Evolutionary conservation across 176 grass and related monocot species (phyloP).

Genomic region (Phoenix dactylifera): DNA sequence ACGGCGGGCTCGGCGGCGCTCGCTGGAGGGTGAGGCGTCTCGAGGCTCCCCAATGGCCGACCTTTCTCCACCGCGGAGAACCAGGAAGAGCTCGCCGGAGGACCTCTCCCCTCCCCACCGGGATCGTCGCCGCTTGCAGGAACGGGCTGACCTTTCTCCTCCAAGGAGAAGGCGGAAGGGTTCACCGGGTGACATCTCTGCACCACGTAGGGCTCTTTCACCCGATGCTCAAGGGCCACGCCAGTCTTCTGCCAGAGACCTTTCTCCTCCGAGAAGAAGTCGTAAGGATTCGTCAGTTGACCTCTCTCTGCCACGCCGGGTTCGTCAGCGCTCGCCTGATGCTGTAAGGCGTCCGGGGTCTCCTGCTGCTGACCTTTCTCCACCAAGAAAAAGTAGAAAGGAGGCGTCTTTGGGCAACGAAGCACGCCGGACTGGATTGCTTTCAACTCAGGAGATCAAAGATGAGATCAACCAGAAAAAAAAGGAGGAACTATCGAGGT

Average conservation of each 20-base stretch:
- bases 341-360: not conserved
- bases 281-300: constrained; percentile 27
- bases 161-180: constrained; percentile 23
- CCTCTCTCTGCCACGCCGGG: constrained; percentile 25
- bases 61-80: not conserved
- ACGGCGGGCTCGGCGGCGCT: no score
- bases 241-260: constrained; percentile 1
- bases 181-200: constrained; percentile 10
- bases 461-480: constrained; percentile 60
- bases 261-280: constrained; percentile 50
- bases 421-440: constrained; percentile 39
- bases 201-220: constrained; percentile 2
- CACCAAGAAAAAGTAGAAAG: constrained; percentile 51
- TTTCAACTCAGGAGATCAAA: constrained; percentile 63
- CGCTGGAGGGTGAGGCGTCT: no score
- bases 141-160: constrained; percentile 29
- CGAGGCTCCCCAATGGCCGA: no score
- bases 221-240: not conserved
- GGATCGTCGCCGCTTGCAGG: not conserved
- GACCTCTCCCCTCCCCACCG: constrained; percentile 16
- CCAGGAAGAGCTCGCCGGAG: not conserved
- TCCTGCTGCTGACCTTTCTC: constrained; percentile 32
- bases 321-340: not conserved
- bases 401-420: constrained; percentile 1
- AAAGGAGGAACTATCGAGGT: constrained; percentile 59